Percentiles rank a stretch among this genome's conserved stretches.
Evolutionary conservation across 148 eudicot genomes (phyloP).

Genomic region (Diospyros lotus): DNA sequence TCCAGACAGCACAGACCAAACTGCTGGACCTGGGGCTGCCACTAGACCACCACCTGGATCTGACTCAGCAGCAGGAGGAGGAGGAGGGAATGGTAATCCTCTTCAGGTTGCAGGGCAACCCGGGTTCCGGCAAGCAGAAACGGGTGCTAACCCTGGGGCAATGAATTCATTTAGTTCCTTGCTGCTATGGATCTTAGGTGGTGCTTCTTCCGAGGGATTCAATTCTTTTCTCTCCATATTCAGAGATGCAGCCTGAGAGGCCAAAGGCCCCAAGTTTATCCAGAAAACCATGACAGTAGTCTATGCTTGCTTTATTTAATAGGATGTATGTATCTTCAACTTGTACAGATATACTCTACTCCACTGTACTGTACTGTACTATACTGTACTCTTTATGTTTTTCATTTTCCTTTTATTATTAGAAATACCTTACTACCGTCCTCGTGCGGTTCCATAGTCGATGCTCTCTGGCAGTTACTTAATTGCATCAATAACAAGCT

Average conservation of each 20-base stretch:
- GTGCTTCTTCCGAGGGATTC: slow-evolving; percentile 87
- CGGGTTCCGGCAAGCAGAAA: slow-evolving; percentile 51
- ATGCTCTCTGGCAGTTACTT: no score
- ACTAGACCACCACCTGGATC: slow-evolving; percentile 29
- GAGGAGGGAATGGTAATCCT: slow-evolving; percentile 34
- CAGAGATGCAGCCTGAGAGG: slow-evolving; percentile 60
- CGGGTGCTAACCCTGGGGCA: slow-evolving; percentile 62
- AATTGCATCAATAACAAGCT: no score
- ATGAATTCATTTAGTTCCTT: slow-evolving; percentile 87
- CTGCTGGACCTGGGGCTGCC: slow-evolving; percentile 38
- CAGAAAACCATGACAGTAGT: slow-evolving; percentile 23
- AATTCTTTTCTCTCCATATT: slow-evolving; percentile 89
- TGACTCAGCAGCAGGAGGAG: slow-evolving; percentile 36
- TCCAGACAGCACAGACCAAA: slow-evolving; percentile 27
- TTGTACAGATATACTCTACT: no score
- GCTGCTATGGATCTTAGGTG: slow-evolving; percentile 83
- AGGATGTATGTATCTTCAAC: no score
- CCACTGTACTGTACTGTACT: no score
- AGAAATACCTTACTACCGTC: no score
- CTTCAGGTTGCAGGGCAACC: slow-evolving; percentile 42
- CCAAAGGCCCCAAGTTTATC: slow-evolving; percentile 59
- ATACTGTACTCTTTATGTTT: no score
- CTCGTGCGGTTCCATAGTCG: no score
- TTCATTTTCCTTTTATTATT: no score
- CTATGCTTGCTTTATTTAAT: no score